phyloP scores from a whole-genome alignment of 768 basidiomycete genomes.

The Leucosporidium scottii region DNA sequence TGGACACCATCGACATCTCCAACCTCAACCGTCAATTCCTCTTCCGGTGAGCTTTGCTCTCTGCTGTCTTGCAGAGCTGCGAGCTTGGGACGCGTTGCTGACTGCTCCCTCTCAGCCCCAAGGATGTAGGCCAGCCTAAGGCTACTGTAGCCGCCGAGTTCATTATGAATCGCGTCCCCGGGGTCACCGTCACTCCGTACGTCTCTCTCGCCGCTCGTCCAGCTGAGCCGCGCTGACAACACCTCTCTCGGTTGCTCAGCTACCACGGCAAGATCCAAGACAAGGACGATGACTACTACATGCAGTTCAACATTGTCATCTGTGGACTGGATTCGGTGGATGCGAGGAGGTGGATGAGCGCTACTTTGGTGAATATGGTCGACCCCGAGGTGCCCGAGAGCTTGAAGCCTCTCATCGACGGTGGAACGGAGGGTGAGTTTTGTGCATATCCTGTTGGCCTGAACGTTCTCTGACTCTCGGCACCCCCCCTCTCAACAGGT shows the following conservation, averaged over 20 bases:
- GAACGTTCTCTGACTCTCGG: too few species aligned
- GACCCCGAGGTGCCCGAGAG: slow-evolving; percentile 89
- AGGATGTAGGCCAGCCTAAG: slow-evolving; percentile 90
- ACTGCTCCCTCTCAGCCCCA: slow-evolving; percentile 50
- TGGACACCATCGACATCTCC: slow-evolving; percentile 99
- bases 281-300: slow-evolving; percentile 87
- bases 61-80: neutral
- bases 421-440: slow-evolving; percentile 84
- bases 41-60: slow-evolving; percentile 62
- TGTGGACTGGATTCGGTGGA: slow-evolving; percentile 97
- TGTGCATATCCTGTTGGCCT: too few species aligned
- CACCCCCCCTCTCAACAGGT: too few species aligned
- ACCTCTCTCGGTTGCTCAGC: slow-evolving; percentile 45
- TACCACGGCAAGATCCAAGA: slow-evolving; percentile 98
- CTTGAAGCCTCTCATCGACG: slow-evolving; percentile 93
- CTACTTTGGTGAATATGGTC: slow-evolving; percentile 88
- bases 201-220: slow-evolving; percentile 41
- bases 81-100: neutral
- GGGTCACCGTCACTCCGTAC: slow-evolving; percentile 92
- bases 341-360: slow-evolving; percentile 97
- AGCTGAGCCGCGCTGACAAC: neutral
- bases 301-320: slow-evolving; percentile 93
- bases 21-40: slow-evolving; percentile 97
- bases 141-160: slow-evolving; percentile 91
- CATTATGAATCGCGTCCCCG: slow-evolving; percentile 91